A percentile compares a stretch with the other conserved stretches of the same genome.
Evolutionary conservation across 768 basidiomycete genomes (phyloP).

Genomic region (Boletellus ananas): DNA sequence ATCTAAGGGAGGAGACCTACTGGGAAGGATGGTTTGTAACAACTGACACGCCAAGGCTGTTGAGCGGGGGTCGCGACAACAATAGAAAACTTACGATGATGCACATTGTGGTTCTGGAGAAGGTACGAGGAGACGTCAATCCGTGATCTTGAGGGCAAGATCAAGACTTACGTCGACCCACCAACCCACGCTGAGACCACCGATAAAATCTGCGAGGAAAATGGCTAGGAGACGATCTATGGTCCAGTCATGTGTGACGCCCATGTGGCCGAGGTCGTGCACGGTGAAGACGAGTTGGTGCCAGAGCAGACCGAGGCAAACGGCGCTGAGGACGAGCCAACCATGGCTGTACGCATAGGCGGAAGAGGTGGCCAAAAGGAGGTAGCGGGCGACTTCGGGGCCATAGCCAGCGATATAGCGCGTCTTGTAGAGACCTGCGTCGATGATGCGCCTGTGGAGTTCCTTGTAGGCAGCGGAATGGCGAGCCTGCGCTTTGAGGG

Average conservation of each 20-base stretch:
- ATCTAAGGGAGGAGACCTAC: slow-evolving; percentile 40
- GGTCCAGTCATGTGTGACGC: slow-evolving; percentile 85
- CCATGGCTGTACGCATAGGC: slow-evolving; percentile 55
- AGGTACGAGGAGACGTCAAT: slow-evolving; percentile 2
- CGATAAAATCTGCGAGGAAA: slow-evolving; percentile 78
- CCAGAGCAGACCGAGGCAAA: slow-evolving; percentile 86
- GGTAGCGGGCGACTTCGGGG: slow-evolving; percentile 80
- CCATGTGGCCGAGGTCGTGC: slow-evolving; percentile 95
- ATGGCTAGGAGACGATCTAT: slow-evolving; percentile 78
- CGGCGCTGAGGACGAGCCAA: slow-evolving; percentile 72
- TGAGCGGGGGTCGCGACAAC: neutral
- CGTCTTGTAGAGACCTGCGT: slow-evolving; percentile 82
- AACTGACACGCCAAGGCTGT: slow-evolving; percentile 44
- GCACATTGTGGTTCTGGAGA: slow-evolving; percentile 85
- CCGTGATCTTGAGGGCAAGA: slow-evolving; percentile 1
- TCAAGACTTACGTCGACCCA: slow-evolving; percentile 85
- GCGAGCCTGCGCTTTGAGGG: slow-evolving; percentile 52
- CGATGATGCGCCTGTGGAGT: slow-evolving; percentile 68
- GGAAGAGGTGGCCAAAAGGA: slow-evolving; percentile 55
- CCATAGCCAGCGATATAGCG: slow-evolving; percentile 87
- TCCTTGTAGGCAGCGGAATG: slow-evolving; percentile 78
- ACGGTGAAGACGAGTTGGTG: slow-evolving; percentile 91
- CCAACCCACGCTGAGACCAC: slow-evolving; percentile 95
- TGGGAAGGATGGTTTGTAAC: slow-evolving; percentile 98
- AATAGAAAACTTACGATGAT: slow-evolving; percentile 69